Base-by-base conservation (phyloP, 2,329 filamentous ascomycete genomes). In the Neofusicoccum umdonicola region DNA sequence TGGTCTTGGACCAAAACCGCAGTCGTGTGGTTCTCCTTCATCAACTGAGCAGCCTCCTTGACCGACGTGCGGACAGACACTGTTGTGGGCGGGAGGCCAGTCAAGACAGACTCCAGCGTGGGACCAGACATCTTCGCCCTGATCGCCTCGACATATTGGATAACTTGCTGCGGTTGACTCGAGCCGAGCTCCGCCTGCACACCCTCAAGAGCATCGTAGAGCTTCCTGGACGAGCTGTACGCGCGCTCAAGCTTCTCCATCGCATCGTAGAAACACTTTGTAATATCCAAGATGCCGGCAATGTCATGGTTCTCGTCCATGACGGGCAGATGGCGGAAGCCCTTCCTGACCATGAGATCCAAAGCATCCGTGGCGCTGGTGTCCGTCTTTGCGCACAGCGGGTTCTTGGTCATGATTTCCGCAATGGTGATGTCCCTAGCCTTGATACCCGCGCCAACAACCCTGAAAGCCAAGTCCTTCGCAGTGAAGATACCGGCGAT, bases 241-340 rank as follows among this genome's bases (percentile, higher is more conserved):
- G 95, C 95, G 60, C 95, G 90, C 83, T 99, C 95, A 66, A 99
- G 83, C 83, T 99, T 99, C 83, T 99, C 95, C 95, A 99, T 99
- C 48, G 95, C 95, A 80, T 99, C 95, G 80, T 99, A 99, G 80
- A 99, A 99, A 81, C 95, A 99, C 81, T 98, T 99, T 65, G 95
- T 99, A 72, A 99, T 99, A 79, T 99, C 95, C 63, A 99, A 83
- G 70, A 99, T 93, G 82, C 95, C 95, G 7, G 93, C 96, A 68
- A 99, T 99, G 75, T 99, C 94, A 80, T 99, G 95, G 78, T 99
- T 98, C 83, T 99, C 95, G 79, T 99, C 95, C 95, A 99, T 99
- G 69, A 99, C 95, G 3, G 95, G 95, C 74, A 99, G 80, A 82
- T 99, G 95, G 71, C 95, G 88, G 84, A 99, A 99, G 17, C 95